These are phyloP conservation scores for Globisporangium nunn DNA, from an alignment of 352 stramenopile genomes.

Conservation along the genomic window DNA sequence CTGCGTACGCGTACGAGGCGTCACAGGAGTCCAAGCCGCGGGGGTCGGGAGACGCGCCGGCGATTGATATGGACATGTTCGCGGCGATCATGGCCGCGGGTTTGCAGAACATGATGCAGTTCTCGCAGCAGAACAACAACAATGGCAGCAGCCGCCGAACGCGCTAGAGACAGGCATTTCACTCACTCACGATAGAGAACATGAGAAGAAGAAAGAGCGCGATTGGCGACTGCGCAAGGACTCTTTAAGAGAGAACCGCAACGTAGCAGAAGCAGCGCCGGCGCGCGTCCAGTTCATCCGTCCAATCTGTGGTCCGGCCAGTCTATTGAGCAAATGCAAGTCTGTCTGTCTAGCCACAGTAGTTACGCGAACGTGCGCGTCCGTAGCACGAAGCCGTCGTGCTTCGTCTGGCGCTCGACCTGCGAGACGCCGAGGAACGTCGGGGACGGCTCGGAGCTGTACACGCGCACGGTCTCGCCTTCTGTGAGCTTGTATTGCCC, in stretches of 20 bases:
- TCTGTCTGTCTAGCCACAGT: neutral
- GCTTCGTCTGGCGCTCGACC: conserved; percentile 25
- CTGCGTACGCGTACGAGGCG: conserved; percentile 78
- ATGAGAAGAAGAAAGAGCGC: neutral
- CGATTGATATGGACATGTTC: conserved; percentile 77
- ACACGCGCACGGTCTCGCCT: conserved; percentile 47
- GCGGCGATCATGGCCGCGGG: conserved; percentile 75
- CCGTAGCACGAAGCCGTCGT: conserved; percentile 38
- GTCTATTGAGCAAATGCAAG: conserved; percentile 2
- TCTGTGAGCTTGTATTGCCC: conserved; percentile 17
- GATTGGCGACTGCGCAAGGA: neutral
- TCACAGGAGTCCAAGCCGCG: conserved; percentile 27
- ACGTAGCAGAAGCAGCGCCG: too few species aligned
- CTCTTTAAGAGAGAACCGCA: too few species aligned
- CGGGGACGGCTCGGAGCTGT: conserved; percentile 19
- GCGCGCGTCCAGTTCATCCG: neutral
- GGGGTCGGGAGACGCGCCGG: conserved; percentile 21
- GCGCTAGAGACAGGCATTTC: neutral
- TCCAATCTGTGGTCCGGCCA: conserved; percentile 20
- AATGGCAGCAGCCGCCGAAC: conserved; percentile 7
- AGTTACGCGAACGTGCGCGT: conserved; percentile 58
- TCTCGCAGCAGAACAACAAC: conserved; percentile 16
- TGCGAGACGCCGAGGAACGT: conserved; percentile 52
- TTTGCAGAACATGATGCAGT: conserved; percentile 79
- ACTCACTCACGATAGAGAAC: neutral